These are phyloP conservation scores for Picochlorum sp. DNA, from an alignment of 139 green algal genomes.

Conservation along the genomic window DNA sequence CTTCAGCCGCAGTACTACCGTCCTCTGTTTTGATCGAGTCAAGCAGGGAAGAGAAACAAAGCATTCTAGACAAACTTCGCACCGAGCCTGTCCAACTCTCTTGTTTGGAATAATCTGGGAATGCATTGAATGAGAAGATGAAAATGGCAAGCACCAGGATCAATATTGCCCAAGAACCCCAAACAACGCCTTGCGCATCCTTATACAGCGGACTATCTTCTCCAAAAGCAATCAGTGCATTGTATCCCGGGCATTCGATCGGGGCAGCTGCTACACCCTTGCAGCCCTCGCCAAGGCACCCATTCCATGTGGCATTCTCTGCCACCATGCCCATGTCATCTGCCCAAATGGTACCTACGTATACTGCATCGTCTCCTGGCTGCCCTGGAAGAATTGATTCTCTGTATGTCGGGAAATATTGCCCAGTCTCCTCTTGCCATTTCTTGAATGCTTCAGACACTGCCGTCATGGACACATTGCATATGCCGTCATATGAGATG, in stretches of 20 bases:
- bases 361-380: background rate
- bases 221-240: background rate
- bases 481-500: background rate
- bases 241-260: background rate
- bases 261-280: background rate
- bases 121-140: conserved; percentile 23
- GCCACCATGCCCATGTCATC: background rate
- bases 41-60: conserved; percentile 8
- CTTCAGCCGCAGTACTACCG: conserved; percentile 6
- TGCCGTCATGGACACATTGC: background rate
- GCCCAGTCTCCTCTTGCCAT: background rate
- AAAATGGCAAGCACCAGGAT: background rate
- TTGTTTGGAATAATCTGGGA: conserved; percentile 20
- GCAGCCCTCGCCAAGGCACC: conserved; percentile 2
- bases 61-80: background rate
- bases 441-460: background rate
- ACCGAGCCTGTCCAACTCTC: conserved; percentile 19
- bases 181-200: background rate
- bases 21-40: conserved; percentile 1
- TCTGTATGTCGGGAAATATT: background rate
- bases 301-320: conserved; percentile 11
- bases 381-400: background rate
- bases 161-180: background rate
- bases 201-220: background rate
- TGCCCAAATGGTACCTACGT: background rate